phyloP scores from a whole-genome alignment of 2,329 filamentous ascomycete species.

The Cadophora malorum region DNA sequence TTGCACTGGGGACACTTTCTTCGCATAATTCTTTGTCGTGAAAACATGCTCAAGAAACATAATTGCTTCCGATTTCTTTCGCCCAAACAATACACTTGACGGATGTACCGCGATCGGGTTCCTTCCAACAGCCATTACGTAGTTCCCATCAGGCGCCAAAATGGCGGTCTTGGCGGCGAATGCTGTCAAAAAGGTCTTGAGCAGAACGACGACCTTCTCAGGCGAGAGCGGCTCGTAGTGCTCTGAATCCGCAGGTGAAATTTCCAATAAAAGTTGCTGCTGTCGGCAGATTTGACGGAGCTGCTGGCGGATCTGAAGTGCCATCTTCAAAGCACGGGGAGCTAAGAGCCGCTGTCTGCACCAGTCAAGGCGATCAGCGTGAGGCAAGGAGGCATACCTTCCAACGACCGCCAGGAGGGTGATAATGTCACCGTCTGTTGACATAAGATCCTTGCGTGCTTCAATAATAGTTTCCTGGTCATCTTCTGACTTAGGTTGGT shows the following conservation, averaged over 20 bases:
- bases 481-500: conserved; percentile 64
- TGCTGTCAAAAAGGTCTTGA: conserved; percentile 67
- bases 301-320: conserved; percentile 66
- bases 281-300: conserved; percentile 62
- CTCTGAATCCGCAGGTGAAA: conserved; percentile 58
- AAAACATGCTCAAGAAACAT: conserved; percentile 73
- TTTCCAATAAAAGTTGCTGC: conserved; percentile 52
- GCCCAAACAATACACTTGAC: conserved; percentile 65
- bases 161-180: conserved; percentile 67
- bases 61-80: conserved; percentile 70
- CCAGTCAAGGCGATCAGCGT: conserved; percentile 58
- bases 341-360: conserved; percentile 64
- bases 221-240: conserved; percentile 61
- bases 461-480: conserved; percentile 59
- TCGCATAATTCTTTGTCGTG: conserved; percentile 70
- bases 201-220: conserved; percentile 58
- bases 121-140: conserved; percentile 64
- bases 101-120: conserved; percentile 68
- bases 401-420: conserved; percentile 70
- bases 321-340: conserved; percentile 66
- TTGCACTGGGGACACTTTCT: conserved; percentile 68
- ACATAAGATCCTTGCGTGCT: conserved; percentile 61
- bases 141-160: conserved; percentile 65
- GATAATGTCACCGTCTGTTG: conserved; percentile 69
- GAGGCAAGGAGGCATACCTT: conserved; percentile 61